Conservation (phyloP, 2,329 filamentous ascomycete species). For the Monosporascus ibericus region DNA sequence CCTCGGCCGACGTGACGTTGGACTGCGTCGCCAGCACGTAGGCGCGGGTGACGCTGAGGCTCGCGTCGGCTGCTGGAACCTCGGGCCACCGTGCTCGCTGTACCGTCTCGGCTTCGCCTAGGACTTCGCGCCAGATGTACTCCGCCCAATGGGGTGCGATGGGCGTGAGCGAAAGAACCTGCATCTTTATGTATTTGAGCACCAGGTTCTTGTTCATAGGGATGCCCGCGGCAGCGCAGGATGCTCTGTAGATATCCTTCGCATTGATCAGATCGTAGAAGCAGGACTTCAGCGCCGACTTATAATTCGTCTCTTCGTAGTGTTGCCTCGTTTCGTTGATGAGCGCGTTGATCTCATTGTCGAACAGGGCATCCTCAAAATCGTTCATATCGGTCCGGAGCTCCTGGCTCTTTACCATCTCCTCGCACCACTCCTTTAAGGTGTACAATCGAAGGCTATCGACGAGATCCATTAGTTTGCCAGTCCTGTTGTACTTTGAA, state of each 20-base stretch:
- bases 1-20: conserved; percentile 82
- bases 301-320: conserved; percentile 76
- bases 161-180: conserved; percentile 74
- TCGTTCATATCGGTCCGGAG: conserved; percentile 67
- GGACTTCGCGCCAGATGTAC: conserved; percentile 87
- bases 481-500: too few relatives aligned
- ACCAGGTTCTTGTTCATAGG: conserved; percentile 83
- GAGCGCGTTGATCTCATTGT: conserved; percentile 84
- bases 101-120: conserved; percentile 69
- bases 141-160: conserved; percentile 93
- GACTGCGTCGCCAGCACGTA: conserved; percentile 71
- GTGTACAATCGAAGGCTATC: conserved; percentile 61
- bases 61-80: conserved; percentile 57
- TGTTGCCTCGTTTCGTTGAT: conserved; percentile 73
- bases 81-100: conserved; percentile 74
- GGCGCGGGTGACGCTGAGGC: conserved; percentile 69
- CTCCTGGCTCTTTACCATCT: conserved; percentile 66
- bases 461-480: conserved; percentile 12
- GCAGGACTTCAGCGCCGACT: conserved; percentile 76
- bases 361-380: conserved; percentile 84
- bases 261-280: conserved; percentile 81
- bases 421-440: conserved; percentile 88
- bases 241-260: conserved; percentile 72
- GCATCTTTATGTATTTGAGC: conserved; percentile 76
- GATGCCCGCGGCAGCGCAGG: conserved; percentile 45